phyloP scores from a whole-genome alignment of 306 rosid species.

The Hippophae tibetana region DNA sequence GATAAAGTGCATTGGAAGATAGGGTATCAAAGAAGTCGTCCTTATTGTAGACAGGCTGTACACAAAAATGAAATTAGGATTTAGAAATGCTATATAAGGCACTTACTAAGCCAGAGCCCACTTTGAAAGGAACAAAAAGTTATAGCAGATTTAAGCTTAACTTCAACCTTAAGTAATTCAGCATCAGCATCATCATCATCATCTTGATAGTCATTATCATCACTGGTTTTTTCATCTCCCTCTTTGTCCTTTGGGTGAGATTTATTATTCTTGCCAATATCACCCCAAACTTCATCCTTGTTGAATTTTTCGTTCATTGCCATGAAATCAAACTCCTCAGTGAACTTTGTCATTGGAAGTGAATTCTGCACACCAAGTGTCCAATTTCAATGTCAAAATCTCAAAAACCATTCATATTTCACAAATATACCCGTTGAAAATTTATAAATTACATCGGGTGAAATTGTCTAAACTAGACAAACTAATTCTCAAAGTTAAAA shows the following conservation, averaged over 20 bases:
- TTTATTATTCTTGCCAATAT: conserved; percentile 68
- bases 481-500: too few species aligned
- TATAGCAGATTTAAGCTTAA: too few species aligned
- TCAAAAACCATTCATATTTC: background rate
- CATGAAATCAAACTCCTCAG: conserved; percentile 83
- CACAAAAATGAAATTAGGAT: conserved; percentile 15
- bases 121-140: conserved; percentile 1
- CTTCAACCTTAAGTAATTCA: conserved; percentile 34
- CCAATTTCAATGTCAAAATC: background rate
- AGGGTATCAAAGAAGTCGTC: conserved; percentile 88
- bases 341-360: conserved; percentile 46
- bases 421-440: too few species aligned
- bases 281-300: conserved; percentile 96
- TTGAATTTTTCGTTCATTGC: conserved; percentile 95
- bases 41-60: conserved; percentile 69
- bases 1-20: conserved; percentile 38
- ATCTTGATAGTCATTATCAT: conserved; percentile 46
- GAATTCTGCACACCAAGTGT: conserved; percentile 34
- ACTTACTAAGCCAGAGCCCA: background rate
- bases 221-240: conserved; percentile 42
- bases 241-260: conserved; percentile 41
- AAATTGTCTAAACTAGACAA: too few species aligned
- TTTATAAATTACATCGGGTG: too few species aligned
- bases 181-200: conserved; percentile 38
- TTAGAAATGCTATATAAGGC: background rate